A percentile compares a stretch with the other conserved stretches of the same genome.
Evolutionary conservation across 75 land plant species (phyloP).

Genomic region (Pinus taeda): DNA sequence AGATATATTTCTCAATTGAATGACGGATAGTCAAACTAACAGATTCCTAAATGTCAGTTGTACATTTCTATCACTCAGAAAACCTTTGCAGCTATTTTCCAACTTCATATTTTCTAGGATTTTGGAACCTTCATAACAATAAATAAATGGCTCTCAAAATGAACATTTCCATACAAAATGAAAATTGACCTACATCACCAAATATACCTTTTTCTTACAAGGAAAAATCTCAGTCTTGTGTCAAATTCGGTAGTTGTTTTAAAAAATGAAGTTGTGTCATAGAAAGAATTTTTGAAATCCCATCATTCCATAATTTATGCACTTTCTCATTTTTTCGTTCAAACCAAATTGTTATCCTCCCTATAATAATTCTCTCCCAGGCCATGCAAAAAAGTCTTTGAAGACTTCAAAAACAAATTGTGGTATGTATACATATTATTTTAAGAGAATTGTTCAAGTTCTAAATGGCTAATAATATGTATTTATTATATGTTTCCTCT

Average conservation of each 20-base stretch:
- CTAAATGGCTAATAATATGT: not conserved
- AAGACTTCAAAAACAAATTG: slow-evolving; percentile 54
- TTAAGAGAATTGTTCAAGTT: not conserved
- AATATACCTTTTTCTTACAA: not conserved
- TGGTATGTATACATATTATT: not conserved
- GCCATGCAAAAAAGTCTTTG: slow-evolving; percentile 77
- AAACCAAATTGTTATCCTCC: slow-evolving; percentile 73
- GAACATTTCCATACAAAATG: not conserved
- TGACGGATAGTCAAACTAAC: not conserved
- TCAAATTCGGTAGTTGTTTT: not conserved
- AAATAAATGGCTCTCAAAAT: not conserved
- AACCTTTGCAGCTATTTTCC: not conserved
- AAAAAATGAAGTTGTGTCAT: slow-evolving; percentile 21
- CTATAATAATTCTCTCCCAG: slow-evolving; percentile 79
- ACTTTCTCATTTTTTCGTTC: slow-evolving; percentile 59
- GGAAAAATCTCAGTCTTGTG: not conserved
- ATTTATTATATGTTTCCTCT: slow-evolving; percentile 77
- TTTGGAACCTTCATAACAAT: not conserved
- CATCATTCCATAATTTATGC: slow-evolving; percentile 62
- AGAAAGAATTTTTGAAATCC: slow-evolving; percentile 47
- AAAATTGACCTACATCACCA: not conserved
- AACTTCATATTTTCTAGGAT: not conserved
- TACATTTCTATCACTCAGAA: not conserved
- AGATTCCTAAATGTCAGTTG: not conserved
- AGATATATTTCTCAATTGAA: not conserved